Evolutionary conservation across 495 filamentous ascomycete species (phyloP).

Genomic region (Choiromyces venosus): DNA sequence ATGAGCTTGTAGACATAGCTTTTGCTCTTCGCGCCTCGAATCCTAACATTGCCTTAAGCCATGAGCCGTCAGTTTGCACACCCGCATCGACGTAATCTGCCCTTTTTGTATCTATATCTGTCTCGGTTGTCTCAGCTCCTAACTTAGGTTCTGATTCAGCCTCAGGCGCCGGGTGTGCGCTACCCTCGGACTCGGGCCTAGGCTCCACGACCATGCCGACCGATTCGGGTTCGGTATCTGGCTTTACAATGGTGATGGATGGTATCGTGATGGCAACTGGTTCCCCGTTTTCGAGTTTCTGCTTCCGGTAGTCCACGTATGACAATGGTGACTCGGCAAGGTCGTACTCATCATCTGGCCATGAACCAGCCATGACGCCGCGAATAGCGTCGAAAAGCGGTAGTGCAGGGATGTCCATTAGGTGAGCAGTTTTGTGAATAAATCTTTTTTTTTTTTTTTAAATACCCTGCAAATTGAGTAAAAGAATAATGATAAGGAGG

Average conservation of each 20-base stretch:
- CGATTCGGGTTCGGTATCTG: neutral
- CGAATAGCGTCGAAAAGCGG: conserved; percentile 35
- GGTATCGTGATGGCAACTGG: neutral
- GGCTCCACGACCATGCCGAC: neutral
- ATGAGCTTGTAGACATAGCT: neutral
- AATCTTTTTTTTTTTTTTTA: neutral
- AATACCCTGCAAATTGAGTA: neutral
- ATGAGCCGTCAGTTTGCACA: conserved; percentile 1
- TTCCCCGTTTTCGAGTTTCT: conserved; percentile 12
- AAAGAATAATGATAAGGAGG: neutral
- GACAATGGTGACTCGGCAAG: conserved; percentile 27
- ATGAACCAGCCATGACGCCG: conserved; percentile 29
- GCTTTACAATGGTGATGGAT: neutral
- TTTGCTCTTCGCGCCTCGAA: neutral
- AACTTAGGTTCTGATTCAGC: neutral
- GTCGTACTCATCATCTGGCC: conserved; percentile 36
- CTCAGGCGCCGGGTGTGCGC: neutral
- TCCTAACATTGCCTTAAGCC: neutral
- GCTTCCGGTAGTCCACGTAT: conserved; percentile 26
- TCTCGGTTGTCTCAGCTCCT: neutral
- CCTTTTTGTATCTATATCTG: neutral
- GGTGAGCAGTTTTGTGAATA: neutral
- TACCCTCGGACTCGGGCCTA: neutral
- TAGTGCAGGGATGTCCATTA: neutral
- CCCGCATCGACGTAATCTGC: neutral